phyloP scores from a whole-genome alignment of 1,284 basidiomycete genomes.

The Cutaneotrichosporon dermatis region DNA sequence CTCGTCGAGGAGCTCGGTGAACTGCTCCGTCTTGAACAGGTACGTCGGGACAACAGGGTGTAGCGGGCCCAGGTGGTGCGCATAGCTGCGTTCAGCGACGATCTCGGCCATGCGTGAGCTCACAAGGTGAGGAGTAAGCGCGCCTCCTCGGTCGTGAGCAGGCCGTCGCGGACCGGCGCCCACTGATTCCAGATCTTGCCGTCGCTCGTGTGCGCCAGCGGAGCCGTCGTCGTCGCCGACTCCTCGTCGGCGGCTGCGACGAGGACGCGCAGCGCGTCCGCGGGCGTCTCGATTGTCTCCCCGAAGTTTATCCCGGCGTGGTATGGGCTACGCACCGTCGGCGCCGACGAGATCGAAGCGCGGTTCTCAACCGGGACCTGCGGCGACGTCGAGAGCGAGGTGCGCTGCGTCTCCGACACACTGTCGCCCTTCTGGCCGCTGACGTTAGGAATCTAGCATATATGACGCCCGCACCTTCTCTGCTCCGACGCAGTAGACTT shows the following conservation, averaged over 20 bases:
- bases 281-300: slow-evolving; percentile 20
- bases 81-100: slow-evolving; percentile 9
- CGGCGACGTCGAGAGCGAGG: not conserved
- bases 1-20: slow-evolving; percentile 16
- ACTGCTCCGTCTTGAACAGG: slow-evolving; percentile 16
- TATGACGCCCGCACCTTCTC: no score
- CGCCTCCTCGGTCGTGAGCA: slow-evolving; percentile 23
- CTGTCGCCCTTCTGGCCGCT: not conserved
- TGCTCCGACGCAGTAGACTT: not conserved
- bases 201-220: not conserved
- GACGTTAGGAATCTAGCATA: not conserved
- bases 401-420: no score
- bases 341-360: slow-evolving; percentile 11
- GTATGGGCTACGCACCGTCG: not conserved
- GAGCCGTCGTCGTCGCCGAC: not conserved
- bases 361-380: not conserved
- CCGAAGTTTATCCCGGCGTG: not conserved
- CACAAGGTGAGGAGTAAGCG: slow-evolving; percentile 12
- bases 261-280: slow-evolving; percentile 22
- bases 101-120: not conserved
- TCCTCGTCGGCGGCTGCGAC: slow-evolving; percentile 20
- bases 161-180: slow-evolving; percentile 24
- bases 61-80: slow-evolving; percentile 15
- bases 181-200: slow-evolving; percentile 22
- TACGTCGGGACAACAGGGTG: slow-evolving; percentile 16